Conservation (phyloP, 306 rosid species). For the Luffa acutangula region DNA sequence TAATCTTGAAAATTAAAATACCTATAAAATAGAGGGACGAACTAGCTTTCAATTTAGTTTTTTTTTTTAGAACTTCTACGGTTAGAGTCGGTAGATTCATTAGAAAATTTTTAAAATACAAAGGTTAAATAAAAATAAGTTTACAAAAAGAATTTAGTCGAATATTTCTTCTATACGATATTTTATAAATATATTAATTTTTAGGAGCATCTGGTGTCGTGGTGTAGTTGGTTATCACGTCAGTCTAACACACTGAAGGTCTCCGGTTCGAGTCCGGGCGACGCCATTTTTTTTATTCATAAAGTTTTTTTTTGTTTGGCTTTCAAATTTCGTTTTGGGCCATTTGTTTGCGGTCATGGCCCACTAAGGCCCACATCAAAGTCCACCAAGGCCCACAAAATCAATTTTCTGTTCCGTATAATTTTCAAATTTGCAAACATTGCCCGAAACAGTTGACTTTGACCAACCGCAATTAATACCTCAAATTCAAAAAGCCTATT, state of each 20-base stretch:
- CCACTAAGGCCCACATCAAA: background rate
- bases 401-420: background rate
- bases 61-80: too few species aligned
- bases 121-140: too few species aligned
- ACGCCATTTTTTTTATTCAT: background rate
- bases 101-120: background rate
- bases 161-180: too few species aligned
- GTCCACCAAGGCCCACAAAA: background rate
- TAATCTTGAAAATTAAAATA: background rate
- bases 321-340: background rate
- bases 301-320: too few species aligned
- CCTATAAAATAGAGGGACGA: too few species aligned
- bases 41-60: too few species aligned
- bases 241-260: slow-evolving; percentile 92
- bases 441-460: background rate
- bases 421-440: background rate
- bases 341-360: background rate
- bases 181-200: too few species aligned
- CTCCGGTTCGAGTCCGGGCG: slow-evolving; percentile 33
- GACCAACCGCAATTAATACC: background rate
- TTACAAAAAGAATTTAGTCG: too few species aligned
- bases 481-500: background rate
- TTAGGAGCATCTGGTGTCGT: slow-evolving; percentile 12
- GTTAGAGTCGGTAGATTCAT: background rate
- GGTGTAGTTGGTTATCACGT: slow-evolving; percentile 91